These are phyloP conservation scores for Penicillium egyptiacum DNA, from an alignment of 495 filamentous ascomycete species.

Conservation along the genomic window DNA sequence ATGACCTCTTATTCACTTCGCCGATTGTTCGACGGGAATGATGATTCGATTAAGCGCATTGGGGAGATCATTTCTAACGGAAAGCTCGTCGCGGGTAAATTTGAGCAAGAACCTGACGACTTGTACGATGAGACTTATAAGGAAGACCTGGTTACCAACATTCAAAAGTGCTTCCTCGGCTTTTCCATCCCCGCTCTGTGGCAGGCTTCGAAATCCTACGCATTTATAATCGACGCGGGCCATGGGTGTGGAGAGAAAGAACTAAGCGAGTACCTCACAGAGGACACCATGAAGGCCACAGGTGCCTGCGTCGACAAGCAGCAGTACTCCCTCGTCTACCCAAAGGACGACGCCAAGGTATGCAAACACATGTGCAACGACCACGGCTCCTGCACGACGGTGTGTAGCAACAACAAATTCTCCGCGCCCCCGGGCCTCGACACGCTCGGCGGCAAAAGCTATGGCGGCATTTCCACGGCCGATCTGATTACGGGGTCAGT, in stretches of 20 bases:
- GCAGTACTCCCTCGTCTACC: constrained; percentile 21
- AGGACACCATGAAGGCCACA: constrained; percentile 25
- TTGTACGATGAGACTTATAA: not conserved
- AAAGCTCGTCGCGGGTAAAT: not conserved
- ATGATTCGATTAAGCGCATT: not conserved
- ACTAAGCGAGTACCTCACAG: constrained; percentile 20
- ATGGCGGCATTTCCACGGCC: not conserved
- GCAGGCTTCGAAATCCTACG: constrained; percentile 18
- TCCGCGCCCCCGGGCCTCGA: not conserved
- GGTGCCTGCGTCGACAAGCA: constrained; percentile 25
- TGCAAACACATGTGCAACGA: not conserved
- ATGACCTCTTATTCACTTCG: not conserved
- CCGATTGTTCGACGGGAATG: not conserved
- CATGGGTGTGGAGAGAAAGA: constrained; percentile 23
- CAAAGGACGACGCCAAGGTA: not conserved
- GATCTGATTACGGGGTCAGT: not conserved
- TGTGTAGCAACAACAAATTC: not conserved
- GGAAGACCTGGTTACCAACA: not conserved
- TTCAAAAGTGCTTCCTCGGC: constrained; percentile 29
- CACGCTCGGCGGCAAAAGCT: not conserved
- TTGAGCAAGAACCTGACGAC: not conserved
- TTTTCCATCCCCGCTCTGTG: constrained; percentile 36
- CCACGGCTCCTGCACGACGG: not conserved
- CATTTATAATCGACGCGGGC: constrained; percentile 39
- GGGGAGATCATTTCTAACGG: not conserved